phyloP scores from a whole-genome alignment of 2,329 filamentous ascomycete species.

The Xylariales sp. region DNA sequence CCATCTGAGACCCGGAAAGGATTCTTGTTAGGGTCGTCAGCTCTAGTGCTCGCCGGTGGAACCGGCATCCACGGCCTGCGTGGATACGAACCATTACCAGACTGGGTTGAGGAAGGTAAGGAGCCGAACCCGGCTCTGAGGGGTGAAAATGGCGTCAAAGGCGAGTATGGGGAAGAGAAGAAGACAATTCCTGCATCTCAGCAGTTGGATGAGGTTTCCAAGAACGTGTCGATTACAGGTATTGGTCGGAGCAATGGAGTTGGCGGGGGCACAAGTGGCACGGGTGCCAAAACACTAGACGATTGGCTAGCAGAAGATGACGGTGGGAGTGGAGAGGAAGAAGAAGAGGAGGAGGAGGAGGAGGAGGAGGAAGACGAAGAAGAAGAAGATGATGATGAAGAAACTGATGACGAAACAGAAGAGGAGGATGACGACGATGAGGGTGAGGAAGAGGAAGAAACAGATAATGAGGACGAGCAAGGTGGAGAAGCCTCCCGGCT shows the following conservation, averaged over 20 bases:
- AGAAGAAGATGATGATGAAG: slow-evolving; percentile 7
- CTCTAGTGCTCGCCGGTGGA: slow-evolving; percentile 76
- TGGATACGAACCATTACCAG: slow-evolving; percentile 75
- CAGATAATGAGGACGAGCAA: slow-evolving; percentile 2
- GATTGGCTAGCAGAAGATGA: slow-evolving; percentile 84
- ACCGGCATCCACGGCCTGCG: slow-evolving; percentile 68
- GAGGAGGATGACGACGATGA: slow-evolving; percentile 7
- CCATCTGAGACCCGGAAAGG: slow-evolving; percentile 80
- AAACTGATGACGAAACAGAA: slow-evolving; percentile 6
- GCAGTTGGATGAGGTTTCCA: slow-evolving; percentile 55
- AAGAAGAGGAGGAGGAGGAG: slow-evolving; percentile 51
- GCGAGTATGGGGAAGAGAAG: slow-evolving; percentile 34
- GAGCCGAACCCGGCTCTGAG: slow-evolving; percentile 76
- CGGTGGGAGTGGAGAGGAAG: too few species aligned
- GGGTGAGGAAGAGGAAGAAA: slow-evolving; percentile 4
- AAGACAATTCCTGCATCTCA: slow-evolving; percentile 54
- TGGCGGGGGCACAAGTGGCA: slow-evolving; percentile 28
- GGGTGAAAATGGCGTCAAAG: slow-evolving; percentile 25
- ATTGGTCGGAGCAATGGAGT: slow-evolving; percentile 44
- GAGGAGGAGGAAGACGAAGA: slow-evolving; percentile 19
- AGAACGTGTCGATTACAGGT: too few species aligned
- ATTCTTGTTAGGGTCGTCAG: slow-evolving; percentile 77
- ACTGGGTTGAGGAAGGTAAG: slow-evolving; percentile 76
- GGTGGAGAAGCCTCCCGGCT: slow-evolving; percentile 2
- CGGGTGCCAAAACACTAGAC: slow-evolving; percentile 75